Conservation (phyloP, 371 early-diverging fungal genomes). For the Syncephalastrum contaminatum region DNA sequence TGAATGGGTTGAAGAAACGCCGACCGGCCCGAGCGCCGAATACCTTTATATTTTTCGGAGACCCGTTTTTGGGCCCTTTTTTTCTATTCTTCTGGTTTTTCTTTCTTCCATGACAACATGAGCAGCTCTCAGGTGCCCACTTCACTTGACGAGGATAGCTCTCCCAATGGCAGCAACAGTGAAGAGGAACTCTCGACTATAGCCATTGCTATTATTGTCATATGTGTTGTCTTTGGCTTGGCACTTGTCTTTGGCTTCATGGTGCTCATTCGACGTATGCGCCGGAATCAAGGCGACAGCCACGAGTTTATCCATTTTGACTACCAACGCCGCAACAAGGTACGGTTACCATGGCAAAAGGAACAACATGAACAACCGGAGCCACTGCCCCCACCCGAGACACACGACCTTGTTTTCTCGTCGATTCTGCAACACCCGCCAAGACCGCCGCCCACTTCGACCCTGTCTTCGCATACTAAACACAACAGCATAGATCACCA, state of each 20-base stretch:
- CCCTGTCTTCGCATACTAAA: background rate
- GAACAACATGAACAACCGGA: background rate
- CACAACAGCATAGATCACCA: constrained; percentile 1
- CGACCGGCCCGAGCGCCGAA: no score
- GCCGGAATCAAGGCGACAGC: background rate
- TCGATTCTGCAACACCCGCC: constrained; percentile 12
- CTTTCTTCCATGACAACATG: no score
- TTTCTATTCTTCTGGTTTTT: no score
- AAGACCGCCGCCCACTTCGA: constrained; percentile 8
- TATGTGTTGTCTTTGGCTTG: constrained; percentile 7
- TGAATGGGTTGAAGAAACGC: no score
- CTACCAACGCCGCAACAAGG: constrained; percentile 7
- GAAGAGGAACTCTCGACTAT: constrained; percentile 3
- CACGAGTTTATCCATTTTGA: constrained; percentile 12
- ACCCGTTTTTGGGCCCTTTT: no score
- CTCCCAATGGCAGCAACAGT: no score
- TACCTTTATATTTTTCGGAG: no score
- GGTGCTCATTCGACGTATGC: constrained; percentile 7
- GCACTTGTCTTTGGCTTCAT: constrained; percentile 6
- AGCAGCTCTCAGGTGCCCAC: no score
- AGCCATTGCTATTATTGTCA: constrained; percentile 10
- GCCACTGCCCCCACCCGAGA: constrained; percentile 9
- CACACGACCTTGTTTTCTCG: constrained; percentile 12
- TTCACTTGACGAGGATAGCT: no score
- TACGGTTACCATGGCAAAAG: constrained; percentile 6